phyloP scores from a whole-genome alignment of 106 monocot genomes.

The Dactylorhiza incarnata region DNA sequence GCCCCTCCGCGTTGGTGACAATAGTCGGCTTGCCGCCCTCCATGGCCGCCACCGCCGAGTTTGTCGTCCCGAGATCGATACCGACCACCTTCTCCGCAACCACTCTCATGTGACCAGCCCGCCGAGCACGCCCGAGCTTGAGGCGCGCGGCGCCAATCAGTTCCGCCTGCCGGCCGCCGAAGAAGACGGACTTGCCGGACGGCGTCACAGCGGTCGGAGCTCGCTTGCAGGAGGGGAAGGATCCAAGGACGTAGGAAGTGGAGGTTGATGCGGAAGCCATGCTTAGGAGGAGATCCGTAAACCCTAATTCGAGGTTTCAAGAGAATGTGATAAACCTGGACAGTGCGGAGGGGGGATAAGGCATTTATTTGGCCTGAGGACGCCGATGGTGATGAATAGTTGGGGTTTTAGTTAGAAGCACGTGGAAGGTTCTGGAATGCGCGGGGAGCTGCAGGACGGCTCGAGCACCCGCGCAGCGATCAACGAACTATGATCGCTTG shows the following conservation, averaged over 20 bases:
- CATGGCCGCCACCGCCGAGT: constrained; percentile 98
- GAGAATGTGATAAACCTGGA: neutral
- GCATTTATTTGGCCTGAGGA: neutral
- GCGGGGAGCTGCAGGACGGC: neutral
- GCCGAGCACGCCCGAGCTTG: neutral
- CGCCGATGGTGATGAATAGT: constrained; percentile 1
- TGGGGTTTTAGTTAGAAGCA: neutral
- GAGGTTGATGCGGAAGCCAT: constrained; percentile 32
- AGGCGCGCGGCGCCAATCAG: neutral
- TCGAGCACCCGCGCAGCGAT: neutral
- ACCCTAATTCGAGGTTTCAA: neutral
- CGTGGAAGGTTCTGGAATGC: constrained; percentile 19
- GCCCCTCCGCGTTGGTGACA: constrained; percentile 91
- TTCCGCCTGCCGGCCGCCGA: constrained; percentile 7
- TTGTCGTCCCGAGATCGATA: constrained; percentile 92
- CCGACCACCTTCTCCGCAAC: constrained; percentile 44
- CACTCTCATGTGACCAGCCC: neutral
- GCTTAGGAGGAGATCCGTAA: neutral
- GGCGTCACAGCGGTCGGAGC: neutral
- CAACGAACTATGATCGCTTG: too few species aligned
- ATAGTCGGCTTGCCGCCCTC: constrained; percentile 97
- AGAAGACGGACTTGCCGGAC: constrained; percentile 13
- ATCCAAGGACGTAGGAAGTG: constrained; percentile 29
- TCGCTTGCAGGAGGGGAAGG: constrained; percentile 14
- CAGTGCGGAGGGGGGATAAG: neutral